Evolutionary conservation across 1,284 basidiomycete genomes (phyloP), one percentile per base, ranked within the genome.

Genomic region (Lentinula novae-zelandiae): DNA sequence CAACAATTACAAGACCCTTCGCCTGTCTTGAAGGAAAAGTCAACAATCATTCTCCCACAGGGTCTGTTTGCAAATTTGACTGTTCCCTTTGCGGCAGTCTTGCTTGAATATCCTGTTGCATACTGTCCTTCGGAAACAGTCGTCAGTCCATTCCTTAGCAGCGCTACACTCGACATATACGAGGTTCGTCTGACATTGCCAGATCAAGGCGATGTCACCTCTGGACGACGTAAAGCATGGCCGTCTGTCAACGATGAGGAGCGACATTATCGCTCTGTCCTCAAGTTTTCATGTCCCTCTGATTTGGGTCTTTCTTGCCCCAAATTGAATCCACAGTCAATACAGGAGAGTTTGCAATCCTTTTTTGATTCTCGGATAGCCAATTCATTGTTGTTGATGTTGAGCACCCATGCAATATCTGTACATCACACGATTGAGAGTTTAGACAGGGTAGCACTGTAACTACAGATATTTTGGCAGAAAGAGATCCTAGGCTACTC

Each of bases 81-180:
- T 13, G 69, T 86, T 44, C 78, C 83, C 38, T 71, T 87, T 1
- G 81, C 83, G 8, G 84, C 78, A 3, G 64, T 83, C 34, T 67
- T 86, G 22, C 76, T 86, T 40, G 84, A 84, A 65, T 87, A 86
- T 61, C 80, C 81, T 8, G 75, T 85, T 6, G 83, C 81, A 15
- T 85, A 85, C 62, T 69, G 78, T 27, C 83, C 83, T n/a, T 60
- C 64, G 6, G 27, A 17, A 9, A 49, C 38, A 13, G 27, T 56
- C 69, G 69, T 15, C 52, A 42, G 69, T 2, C 38, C 60, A 2
- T 82, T 81, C 66, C 72, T 85, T 22, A 68, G 69, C 44, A 70
- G 75, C 27, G 74, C 78, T 1, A 66, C 73, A 1, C 71, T 86
- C 48, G 78, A 82, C 57, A 68, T 85, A 2, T 85, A 83, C 66